phyloP scores from a whole-genome alignment of 306 rosid genomes.

The Pyrus bretschneideri region DNA sequence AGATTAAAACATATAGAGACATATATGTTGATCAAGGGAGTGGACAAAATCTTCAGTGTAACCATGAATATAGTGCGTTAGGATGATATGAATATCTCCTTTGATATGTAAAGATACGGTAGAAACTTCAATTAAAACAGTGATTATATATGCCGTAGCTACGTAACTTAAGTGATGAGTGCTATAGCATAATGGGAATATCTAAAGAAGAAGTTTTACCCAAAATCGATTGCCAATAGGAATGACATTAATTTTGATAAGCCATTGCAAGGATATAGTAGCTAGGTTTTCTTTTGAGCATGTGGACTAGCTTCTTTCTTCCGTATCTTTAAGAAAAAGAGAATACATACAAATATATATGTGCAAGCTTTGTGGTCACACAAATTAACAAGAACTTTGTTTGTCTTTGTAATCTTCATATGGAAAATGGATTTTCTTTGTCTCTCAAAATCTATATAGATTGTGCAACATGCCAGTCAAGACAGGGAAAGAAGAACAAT shows the following conservation, averaged over 20 bases:
- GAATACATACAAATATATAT: conserved; percentile 6
- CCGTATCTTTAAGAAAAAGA: conserved; percentile 24
- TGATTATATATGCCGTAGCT: background rate
- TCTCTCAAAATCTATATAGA: background rate
- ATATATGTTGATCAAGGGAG: background rate
- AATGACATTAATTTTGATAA: background rate
- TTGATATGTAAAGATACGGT: background rate
- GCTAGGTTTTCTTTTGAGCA: background rate
- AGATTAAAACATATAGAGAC: background rate
- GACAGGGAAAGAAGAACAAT: background rate
- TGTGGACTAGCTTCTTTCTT: conserved; percentile 43
- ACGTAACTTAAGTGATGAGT: too few relatives aligned
- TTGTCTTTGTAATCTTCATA: background rate
- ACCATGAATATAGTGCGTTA: too few relatives aligned
- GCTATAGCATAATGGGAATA: too few relatives aligned
- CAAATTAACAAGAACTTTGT: background rate
- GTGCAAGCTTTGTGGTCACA: conserved; percentile 33
- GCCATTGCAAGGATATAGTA: background rate
- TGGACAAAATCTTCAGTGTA: background rate
- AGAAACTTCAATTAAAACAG: background rate
- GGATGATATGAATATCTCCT: background rate
- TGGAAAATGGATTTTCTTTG: background rate
- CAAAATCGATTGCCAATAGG: background rate
- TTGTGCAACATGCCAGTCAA: background rate
- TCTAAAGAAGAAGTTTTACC: background rate